phyloP scores from a whole-genome alignment of 208 protist species.

The Wallacemonas collosoma region DNA sequence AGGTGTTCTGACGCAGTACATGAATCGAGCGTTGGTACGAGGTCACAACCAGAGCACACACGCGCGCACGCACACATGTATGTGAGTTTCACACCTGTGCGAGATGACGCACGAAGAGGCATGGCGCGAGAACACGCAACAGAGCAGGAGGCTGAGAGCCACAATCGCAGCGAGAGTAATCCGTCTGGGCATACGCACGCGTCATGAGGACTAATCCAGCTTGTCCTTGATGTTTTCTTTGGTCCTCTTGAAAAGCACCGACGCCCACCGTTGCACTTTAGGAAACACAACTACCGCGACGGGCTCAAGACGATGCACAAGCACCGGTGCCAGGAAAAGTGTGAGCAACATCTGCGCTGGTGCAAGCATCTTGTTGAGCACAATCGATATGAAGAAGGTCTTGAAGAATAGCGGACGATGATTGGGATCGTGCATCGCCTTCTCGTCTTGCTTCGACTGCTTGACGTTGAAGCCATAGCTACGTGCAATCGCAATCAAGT shows the following conservation, averaged over 20 bases:
- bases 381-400: constrained; percentile 60
- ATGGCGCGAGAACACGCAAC: no score
- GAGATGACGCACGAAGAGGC: no score
- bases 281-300: constrained; percentile 53
- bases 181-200: neutral
- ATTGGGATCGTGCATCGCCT: constrained; percentile 20
- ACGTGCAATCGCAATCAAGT: constrained; percentile 60
- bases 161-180: no score
- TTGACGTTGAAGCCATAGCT: constrained; percentile 74
- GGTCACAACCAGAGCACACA: no score
- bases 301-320: constrained; percentile 71
- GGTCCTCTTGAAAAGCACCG: constrained; percentile 31
- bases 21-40: no score
- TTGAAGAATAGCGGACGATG: constrained; percentile 61
- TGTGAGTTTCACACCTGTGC: no score
- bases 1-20: no score
- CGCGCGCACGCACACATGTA: no score
- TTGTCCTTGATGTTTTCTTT: constrained; percentile 20
- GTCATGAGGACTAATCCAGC: neutral
- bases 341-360: constrained; percentile 71
- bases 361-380: constrained; percentile 85
- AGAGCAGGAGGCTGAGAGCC: no score
- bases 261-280: constrained; percentile 18
- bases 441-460: constrained; percentile 27
- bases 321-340: constrained; percentile 57